Conservation (phyloP, 2,329 filamentous ascomycete genomes). For the Aspergillus cejpii region DNA sequence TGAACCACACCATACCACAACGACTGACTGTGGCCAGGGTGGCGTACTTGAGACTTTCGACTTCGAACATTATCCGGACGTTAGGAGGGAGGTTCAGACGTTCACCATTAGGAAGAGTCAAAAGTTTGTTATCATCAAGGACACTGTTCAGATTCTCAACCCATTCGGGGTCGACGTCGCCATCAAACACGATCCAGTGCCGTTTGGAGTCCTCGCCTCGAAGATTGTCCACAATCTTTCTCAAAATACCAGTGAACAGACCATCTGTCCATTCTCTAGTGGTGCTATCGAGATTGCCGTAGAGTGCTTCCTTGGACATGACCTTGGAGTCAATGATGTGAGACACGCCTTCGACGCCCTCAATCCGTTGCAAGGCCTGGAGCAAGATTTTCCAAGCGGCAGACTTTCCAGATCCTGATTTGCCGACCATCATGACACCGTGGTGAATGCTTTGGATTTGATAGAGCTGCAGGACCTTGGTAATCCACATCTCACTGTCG, state of each 20-base stretch:
- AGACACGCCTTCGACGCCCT: constrained; percentile 85
- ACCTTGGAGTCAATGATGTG: constrained; percentile 99
- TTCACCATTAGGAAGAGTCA: constrained; percentile 95
- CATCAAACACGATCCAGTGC: constrained; percentile 99
- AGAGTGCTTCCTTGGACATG: constrained; percentile 98
- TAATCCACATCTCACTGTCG: constrained; percentile 92
- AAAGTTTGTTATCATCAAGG: constrained; percentile 95
- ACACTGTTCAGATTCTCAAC: constrained; percentile 99
- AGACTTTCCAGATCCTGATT: constrained; percentile 95
- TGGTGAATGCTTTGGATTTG: constrained; percentile 98
- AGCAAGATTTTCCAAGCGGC: constrained; percentile 88
- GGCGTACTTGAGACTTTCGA: constrained; percentile 94
- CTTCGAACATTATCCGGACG: constrained; percentile 99
- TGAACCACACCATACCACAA: constrained; percentile 99
- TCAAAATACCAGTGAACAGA: constrained; percentile 92
- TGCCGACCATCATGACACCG: constrained; percentile 99
- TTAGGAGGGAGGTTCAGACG: constrained; percentile 90
- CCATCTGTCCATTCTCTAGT: constrained; percentile 99
- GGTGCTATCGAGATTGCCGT: constrained; percentile 90
- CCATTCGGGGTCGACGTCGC: constrained; percentile 98
- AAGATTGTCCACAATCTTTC: constrained; percentile 97
- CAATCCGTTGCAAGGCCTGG: constrained; percentile 82
- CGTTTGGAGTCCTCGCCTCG: constrained; percentile 94
- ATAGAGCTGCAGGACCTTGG: constrained; percentile 91
- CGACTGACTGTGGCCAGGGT: constrained; percentile 98